phyloP scores from a whole-genome alignment of 768 basidiomycete genomes.

The Scleroderma citrinum region DNA sequence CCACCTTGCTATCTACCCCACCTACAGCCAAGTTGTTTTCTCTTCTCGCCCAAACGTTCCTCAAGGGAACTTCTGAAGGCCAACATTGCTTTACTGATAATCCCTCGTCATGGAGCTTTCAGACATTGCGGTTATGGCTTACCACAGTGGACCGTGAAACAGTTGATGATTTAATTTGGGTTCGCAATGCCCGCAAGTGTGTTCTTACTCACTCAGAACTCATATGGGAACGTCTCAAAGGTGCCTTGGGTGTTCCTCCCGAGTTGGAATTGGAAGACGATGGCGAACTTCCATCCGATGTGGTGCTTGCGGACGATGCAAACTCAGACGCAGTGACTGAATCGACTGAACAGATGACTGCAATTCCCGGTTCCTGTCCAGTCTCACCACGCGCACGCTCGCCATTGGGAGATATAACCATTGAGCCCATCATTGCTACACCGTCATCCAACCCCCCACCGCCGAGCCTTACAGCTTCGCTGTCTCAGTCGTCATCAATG shows the following conservation, averaged over 20 bases:
- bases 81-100: constrained; percentile 40
- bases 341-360: not conserved
- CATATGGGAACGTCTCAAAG: constrained; percentile 89
- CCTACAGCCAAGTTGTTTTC: constrained; percentile 69
- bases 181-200: constrained; percentile 64
- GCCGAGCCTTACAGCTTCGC: constrained; percentile 31
- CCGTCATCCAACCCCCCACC: constrained; percentile 31
- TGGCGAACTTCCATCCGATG: not conserved
- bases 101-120: constrained; percentile 65
- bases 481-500: constrained; percentile 22
- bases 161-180: constrained; percentile 69
- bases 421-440: constrained; percentile 49
- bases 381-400: constrained; percentile 9
- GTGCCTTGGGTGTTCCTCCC: constrained; percentile 80
- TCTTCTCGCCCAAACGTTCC: constrained; percentile 68
- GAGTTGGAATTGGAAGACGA: constrained; percentile 66
- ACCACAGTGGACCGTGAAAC: constrained; percentile 56
- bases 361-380: not conserved
- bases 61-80: constrained; percentile 24
- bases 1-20: constrained; percentile 54
- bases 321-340: not conserved
- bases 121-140: constrained; percentile 64
- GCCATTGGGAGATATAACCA: constrained; percentile 24
- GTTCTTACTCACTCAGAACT: constrained; percentile 74
- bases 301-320: not conserved